phyloP scores from a whole-genome alignment of 805 yeast species.

The Clavispora phyllophila region DNA sequence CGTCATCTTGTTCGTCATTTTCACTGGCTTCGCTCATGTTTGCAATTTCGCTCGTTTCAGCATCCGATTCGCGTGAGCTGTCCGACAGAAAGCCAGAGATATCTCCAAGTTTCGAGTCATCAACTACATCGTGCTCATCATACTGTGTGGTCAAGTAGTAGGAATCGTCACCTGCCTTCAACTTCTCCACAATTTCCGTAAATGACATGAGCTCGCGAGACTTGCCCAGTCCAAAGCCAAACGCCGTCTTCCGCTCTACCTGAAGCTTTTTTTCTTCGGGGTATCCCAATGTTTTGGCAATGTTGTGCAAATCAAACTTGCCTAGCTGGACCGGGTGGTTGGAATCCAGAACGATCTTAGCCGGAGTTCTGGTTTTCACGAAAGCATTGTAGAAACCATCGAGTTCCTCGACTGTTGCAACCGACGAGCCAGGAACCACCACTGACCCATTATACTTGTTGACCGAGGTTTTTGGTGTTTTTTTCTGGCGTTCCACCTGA shows the following conservation, averaged over 20 bases:
- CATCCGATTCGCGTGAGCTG: not conserved
- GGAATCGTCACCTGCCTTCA: slow-evolving; percentile 39
- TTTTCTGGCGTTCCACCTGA: not conserved
- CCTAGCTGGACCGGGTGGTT: slow-evolving; percentile 24
- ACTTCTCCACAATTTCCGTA: slow-evolving; percentile 40
- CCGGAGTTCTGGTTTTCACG: slow-evolving; percentile 45
- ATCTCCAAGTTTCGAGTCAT: too few species aligned
- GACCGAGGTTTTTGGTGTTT: not conserved
- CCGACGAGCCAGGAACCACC: not conserved
- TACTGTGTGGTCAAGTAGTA: slow-evolving; percentile 71
- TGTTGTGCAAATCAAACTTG: slow-evolving; percentile 24
- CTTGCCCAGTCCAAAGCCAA: slow-evolving; percentile 68
- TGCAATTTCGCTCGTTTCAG: not conserved
- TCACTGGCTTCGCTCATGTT: not conserved
- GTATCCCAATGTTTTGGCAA: slow-evolving; percentile 34
- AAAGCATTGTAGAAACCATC: slow-evolving; percentile 33
- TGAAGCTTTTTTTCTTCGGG: slow-evolving; percentile 32
- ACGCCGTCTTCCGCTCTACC: slow-evolving; percentile 52
- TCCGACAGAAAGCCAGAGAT: too few species aligned
- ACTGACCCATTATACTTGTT: slow-evolving; percentile 10
- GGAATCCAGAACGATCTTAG: slow-evolving; percentile 29
- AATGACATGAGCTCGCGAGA: slow-evolving; percentile 48
- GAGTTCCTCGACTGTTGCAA: slow-evolving; percentile 2
- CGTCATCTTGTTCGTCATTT: slow-evolving; percentile 8
- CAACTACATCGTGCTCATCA: slow-evolving; percentile 36